phyloP scores from a whole-genome alignment of 106 monocot species.

The Dendrobium nobile region DNA sequence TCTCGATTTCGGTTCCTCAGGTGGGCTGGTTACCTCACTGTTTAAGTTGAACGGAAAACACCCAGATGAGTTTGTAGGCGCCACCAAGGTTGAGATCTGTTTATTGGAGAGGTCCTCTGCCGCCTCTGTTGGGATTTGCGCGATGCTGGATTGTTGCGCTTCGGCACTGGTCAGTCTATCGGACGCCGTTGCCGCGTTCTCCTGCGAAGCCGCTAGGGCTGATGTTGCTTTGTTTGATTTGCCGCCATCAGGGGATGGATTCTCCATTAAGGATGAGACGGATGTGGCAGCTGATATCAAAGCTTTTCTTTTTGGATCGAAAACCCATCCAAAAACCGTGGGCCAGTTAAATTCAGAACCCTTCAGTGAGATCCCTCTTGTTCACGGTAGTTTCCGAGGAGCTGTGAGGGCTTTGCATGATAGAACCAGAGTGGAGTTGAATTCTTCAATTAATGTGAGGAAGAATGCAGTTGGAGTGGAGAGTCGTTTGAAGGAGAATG shows the following conservation, averaged over 20 bases:
- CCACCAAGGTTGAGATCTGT: slow-evolving; percentile 24
- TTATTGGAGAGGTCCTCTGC: slow-evolving; percentile 34
- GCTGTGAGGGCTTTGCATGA: slow-evolving; percentile 56
- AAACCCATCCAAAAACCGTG: too few relatives aligned
- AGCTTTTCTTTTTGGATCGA: slow-evolving; percentile 64
- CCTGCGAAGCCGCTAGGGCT: slow-evolving; percentile 68
- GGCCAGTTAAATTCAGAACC: slow-evolving; percentile 26
- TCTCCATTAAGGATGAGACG: slow-evolving; percentile 61
- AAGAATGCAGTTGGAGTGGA: slow-evolving; percentile 22
- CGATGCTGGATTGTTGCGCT: slow-evolving; percentile 56
- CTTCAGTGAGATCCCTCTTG: slow-evolving; percentile 49
- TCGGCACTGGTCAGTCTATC: slow-evolving; percentile 37
- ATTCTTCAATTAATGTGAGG: slow-evolving; percentile 44
- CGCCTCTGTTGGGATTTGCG: slow-evolving; percentile 33
- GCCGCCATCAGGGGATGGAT: slow-evolving; percentile 59
- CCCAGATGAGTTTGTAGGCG: slow-evolving; percentile 23
- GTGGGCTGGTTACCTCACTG: slow-evolving; percentile 35
- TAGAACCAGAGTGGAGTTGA: slow-evolving; percentile 50
- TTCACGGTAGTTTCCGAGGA: slow-evolving; percentile 57
- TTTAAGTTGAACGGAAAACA: slow-evolving; percentile 24
- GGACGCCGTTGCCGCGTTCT: slow-evolving; percentile 77
- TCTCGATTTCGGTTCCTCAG: slow-evolving; percentile 56
- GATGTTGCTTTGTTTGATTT: slow-evolving; percentile 50
- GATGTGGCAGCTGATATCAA: slow-evolving; percentile 73
- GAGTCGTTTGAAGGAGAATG: slow-evolving; percentile 36